Conservation (phyloP, 176 grass and related monocot genomes). For the Avena sativa region DNA sequence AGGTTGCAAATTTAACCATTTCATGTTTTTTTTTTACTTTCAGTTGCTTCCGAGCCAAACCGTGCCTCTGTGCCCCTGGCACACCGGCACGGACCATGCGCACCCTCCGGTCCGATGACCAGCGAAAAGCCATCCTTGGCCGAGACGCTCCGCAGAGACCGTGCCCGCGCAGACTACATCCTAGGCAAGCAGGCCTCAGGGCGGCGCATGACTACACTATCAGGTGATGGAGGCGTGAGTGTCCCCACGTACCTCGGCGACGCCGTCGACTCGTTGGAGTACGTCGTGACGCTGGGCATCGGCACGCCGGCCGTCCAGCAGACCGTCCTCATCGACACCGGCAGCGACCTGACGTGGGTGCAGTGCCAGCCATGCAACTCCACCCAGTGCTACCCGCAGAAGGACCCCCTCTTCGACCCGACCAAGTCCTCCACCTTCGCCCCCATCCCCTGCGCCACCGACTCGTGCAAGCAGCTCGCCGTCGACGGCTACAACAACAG, state of each 20-base stretch:
- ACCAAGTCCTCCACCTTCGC: conserved; percentile 22
- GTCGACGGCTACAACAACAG: background rate
- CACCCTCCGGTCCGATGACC: background rate
- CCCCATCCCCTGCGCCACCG: background rate
- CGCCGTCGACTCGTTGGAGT: conserved; percentile 44
- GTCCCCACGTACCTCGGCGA: conserved; percentile 28
- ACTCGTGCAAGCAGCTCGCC: background rate
- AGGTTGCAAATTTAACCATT: no score
- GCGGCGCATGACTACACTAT: background rate
- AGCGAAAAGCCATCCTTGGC: background rate
- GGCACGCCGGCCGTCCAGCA: conserved; percentile 43
- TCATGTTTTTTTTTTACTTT: background rate
- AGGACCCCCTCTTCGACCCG: conserved; percentile 41
- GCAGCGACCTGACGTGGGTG: conserved; percentile 84
- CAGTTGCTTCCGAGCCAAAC: background rate
- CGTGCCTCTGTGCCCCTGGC: conserved; percentile 25
- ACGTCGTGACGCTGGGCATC: conserved; percentile 44
- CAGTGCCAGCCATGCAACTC: conserved; percentile 67
- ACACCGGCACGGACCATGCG: conserved; percentile 36
- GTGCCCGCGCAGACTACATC: background rate
- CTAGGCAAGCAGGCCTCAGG: background rate
- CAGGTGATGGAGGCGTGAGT: background rate
- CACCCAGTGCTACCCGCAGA: conserved; percentile 44
- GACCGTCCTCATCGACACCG: conserved; percentile 64
- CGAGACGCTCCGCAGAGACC: conserved; percentile 16